These are phyloP conservation scores for Pestalotiopsis sp. DNA, from an alignment of 2,329 filamentous ascomycete genomes.

Conservation along the genomic window DNA sequence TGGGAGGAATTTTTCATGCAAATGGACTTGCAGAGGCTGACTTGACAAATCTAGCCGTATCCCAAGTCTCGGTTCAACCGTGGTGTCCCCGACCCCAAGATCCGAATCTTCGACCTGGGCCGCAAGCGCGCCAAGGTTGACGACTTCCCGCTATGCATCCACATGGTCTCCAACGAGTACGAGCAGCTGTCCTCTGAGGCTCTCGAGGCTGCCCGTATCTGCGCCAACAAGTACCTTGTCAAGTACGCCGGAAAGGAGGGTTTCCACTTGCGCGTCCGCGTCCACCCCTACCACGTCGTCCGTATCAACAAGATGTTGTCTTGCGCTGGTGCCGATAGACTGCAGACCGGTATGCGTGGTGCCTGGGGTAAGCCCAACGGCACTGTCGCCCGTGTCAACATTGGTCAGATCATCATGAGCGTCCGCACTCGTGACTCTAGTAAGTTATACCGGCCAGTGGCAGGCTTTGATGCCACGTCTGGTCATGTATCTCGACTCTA, in stretches of 20 bases:
- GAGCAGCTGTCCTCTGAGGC: slow-evolving; percentile 99
- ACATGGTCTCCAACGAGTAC: slow-evolving; percentile 99
- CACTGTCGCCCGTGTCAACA: slow-evolving; percentile 99
- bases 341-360: slow-evolving; percentile 99
- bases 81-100: slow-evolving; percentile 86
- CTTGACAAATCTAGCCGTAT: slow-evolving; percentile 73
- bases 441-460: slow-evolving; percentile 46
- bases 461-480: not conserved
- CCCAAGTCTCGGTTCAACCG: slow-evolving; percentile 99
- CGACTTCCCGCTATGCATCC: slow-evolving; percentile 98
- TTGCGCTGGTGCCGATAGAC: slow-evolving; percentile 99
- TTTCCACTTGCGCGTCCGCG: slow-evolving; percentile 79
- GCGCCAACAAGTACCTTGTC: slow-evolving; percentile 97
- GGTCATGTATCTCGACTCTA: slow-evolving; percentile 20
- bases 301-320: slow-evolving; percentile 99
- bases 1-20: not conserved
- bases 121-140: slow-evolving; percentile 98
- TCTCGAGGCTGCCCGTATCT: slow-evolving; percentile 99
- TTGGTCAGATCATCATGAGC: slow-evolving; percentile 97
- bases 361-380: slow-evolving; percentile 99
- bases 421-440: slow-evolving; percentile 94
- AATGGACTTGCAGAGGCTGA: slow-evolving; percentile 1
- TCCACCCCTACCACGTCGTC: slow-evolving; percentile 99
- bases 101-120: slow-evolving; percentile 98
- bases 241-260: slow-evolving; percentile 73